Conservation (phyloP, 305 asterid genomes). For the Lippia alba region DNA sequence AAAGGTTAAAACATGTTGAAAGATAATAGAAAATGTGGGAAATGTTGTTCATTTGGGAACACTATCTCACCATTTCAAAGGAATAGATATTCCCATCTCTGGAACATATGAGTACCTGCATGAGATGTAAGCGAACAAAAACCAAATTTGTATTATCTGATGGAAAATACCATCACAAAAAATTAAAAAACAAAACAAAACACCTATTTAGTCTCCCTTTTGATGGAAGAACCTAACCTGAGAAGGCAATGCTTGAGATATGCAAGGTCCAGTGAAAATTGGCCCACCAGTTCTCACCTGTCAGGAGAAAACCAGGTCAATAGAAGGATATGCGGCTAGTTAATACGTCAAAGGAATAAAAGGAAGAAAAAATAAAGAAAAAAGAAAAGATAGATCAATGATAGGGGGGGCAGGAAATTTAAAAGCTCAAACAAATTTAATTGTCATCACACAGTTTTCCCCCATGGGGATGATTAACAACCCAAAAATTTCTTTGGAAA, state of each 20-base stretch:
- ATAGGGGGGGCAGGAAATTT: slow-evolving; percentile 12
- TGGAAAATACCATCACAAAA: slow-evolving; percentile 12
- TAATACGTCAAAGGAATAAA: neutral
- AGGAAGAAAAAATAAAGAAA: no score
- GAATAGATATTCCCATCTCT: slow-evolving; percentile 88
- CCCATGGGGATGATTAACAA: slow-evolving; percentile 18
- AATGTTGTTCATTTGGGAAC: neutral
- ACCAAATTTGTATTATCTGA: slow-evolving; percentile 17
- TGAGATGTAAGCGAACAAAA: slow-evolving; percentile 23
- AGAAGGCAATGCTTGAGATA: slow-evolving; percentile 61
- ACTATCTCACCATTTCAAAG: slow-evolving; percentile 63
- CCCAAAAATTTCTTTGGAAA: slow-evolving; percentile 24
- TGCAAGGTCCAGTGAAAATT: slow-evolving; percentile 88
- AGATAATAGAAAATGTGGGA: slow-evolving; percentile 1
- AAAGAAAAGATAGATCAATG: slow-evolving; percentile 1
- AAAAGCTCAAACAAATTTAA: slow-evolving; percentile 3
- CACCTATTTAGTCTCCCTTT: slow-evolving; percentile 15
- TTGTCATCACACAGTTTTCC: slow-evolving; percentile 15
- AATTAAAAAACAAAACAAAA: neutral
- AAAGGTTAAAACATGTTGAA: neutral
- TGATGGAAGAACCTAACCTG: slow-evolving; percentile 57
- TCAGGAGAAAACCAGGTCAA: slow-evolving; percentile 16
- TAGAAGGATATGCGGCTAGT: neutral
- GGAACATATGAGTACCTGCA: slow-evolving; percentile 81
- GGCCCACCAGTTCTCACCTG: slow-evolving; percentile 87